Conservation (phyloP, 345 rosid genomes). For the Atalantia buxifolia region DNA sequence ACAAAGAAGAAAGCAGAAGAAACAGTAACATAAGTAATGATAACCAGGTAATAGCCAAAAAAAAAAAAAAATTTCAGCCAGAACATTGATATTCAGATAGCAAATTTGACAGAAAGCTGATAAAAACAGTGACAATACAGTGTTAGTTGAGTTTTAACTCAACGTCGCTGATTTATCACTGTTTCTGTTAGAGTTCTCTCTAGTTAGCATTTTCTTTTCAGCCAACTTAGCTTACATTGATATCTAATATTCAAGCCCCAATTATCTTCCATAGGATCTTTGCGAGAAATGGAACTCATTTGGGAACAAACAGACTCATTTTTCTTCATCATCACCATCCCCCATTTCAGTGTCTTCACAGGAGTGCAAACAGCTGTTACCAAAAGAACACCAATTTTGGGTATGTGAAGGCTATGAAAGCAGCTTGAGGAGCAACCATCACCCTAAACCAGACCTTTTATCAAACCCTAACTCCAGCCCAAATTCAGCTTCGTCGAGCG, state of each 20-base stretch:
- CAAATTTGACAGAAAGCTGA: too few species aligned
- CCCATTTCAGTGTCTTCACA: slow-evolving; percentile 35
- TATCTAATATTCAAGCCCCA: not conserved
- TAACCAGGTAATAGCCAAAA: too few species aligned
- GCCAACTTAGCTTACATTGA: not conserved
- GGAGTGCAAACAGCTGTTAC: slow-evolving; percentile 21
- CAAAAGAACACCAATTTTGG: slow-evolving; percentile 44
- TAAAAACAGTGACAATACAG: too few species aligned
- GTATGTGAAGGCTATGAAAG: slow-evolving; percentile 30
- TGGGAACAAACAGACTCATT: slow-evolving; percentile 19
- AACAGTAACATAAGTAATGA: not conserved
- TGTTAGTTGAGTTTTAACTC: too few species aligned
- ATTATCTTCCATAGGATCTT: slow-evolving; percentile 17
- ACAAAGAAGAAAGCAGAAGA: slow-evolving; percentile 45
- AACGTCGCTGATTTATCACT: too few species aligned
- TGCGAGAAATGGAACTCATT: slow-evolving; percentile 39
- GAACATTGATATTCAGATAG: too few species aligned
- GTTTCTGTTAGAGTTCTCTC: too few species aligned
- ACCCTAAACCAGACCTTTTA: slow-evolving; percentile 44
- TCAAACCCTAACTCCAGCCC: slow-evolving; percentile 79
- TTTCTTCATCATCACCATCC: slow-evolving; percentile 42
- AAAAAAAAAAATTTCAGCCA: too few species aligned
- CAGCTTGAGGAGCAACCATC: slow-evolving; percentile 15
- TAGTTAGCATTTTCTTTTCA: too few species aligned
- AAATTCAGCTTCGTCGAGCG: slow-evolving; percentile 80